Conservation (phyloP, 345 rosid genomes). For the Trapa incisa region DNA sequence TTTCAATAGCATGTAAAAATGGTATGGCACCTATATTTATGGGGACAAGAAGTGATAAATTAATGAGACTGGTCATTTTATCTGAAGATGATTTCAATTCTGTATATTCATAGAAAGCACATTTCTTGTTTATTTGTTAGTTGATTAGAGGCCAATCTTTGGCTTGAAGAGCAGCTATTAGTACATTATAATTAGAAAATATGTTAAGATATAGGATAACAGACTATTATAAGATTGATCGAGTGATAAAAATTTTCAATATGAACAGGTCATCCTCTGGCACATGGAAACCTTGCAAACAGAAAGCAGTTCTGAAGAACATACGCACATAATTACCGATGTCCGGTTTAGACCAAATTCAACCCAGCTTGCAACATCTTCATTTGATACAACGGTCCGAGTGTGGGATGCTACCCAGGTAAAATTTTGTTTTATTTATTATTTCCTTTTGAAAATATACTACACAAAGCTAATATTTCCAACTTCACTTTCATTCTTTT, state of each 20-base stretch:
- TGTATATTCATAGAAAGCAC: not conserved
- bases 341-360: conserved; percentile 85
- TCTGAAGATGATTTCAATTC: not conserved
- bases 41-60: not conserved
- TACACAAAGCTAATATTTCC: no score
- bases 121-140: not conserved
- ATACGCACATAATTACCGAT: conserved; percentile 66
- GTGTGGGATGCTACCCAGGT: conserved; percentile 86
- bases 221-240: not conserved
- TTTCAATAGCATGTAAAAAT: no score
- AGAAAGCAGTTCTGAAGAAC: conserved; percentile 63
- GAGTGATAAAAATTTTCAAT: not conserved
- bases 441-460: no score
- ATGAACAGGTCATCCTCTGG: conserved; percentile 80
- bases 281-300: conserved; percentile 72
- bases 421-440: conserved; percentile 8
- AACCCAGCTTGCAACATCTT: conserved; percentile 84
- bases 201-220: not conserved
- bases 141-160: not conserved
- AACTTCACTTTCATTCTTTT: not conserved
- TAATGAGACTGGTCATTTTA: not conserved
- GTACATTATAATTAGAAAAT: not conserved
- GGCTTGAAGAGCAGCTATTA: not conserved
- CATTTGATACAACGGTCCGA: conserved; percentile 67
- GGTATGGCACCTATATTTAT: not conserved